Base-by-base conservation (phyloP, 2,329 filamentous ascomycete species). In the Podosphaera fusca region DNA sequence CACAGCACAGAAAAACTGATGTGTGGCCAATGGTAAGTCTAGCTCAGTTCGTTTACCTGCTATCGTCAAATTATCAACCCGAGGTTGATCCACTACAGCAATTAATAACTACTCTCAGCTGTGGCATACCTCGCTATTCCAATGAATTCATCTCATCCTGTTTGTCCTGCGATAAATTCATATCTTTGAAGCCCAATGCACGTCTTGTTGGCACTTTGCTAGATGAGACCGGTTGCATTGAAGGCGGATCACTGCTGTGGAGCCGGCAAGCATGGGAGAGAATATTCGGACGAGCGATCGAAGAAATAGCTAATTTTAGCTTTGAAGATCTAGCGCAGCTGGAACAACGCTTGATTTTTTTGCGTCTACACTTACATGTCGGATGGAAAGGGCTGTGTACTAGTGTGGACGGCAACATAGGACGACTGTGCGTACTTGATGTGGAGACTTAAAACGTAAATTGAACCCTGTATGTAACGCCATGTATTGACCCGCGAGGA, bases 201-300 rank as follows among this genome's bases (percentile, higher is more conserved):
- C 67, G 66, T 8, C 64, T 72, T 36, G 64, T 75, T 33, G 70
- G 71, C 7, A 64, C 63, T 0, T 61, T 74, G 2, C 55, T 70
- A 6, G 73, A 82, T 59, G 79, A 82, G 64, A 81, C 77, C 0
- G 78, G 75, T 4, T 70, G 69, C 38, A 70, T 80, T 7, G 63
- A 66, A 1, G 64, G 70, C 1, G 74, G 73, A 0, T 79, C 78
- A 64, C 67, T 81, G 2, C 66, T 80, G 21, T 74, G 80, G 68
- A 74, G 71, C 4, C 67, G 73, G 14, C 58, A 67, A 1, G 78
- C 78, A 0, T 82, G 78, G 78, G 63, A 62, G 38, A 67, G 75
- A 31, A 63, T 78, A 1, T 67, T 77, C 5, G 74, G 74, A 2
- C 65, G 73, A 36, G 68, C 67, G 0, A 64, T 71, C 2, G 64